Conservation (phyloP, 768 basidiomycete species). For the Naganishia kalamii region DNA sequence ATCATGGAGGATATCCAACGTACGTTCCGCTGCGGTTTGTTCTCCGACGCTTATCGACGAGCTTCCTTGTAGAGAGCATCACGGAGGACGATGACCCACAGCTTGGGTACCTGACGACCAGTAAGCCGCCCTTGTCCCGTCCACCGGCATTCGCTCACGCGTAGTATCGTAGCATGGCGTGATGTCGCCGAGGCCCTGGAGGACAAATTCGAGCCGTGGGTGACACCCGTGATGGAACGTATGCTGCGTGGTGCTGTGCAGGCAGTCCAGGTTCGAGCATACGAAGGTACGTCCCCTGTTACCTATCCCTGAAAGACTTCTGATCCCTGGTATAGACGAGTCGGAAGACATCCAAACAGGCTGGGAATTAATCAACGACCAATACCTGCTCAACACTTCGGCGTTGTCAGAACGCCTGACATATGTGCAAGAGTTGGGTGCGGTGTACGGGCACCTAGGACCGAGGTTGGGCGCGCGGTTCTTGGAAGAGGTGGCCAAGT, state of each 20-base stretch:
- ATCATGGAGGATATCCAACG: conserved; percentile 14
- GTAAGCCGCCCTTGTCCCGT: neutral
- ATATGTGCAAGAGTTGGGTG: neutral
- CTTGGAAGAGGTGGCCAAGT: conserved; percentile 1
- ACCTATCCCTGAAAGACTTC: neutral
- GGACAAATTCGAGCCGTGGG: conserved; percentile 14
- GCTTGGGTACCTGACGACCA: conserved; percentile 17
- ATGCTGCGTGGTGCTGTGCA: neutral
- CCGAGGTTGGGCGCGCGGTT: neutral
- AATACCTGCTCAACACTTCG: conserved; percentile 8
- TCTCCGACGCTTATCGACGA: neutral
- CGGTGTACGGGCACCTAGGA: neutral
- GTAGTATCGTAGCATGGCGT: conserved; percentile 7
- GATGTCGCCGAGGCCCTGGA: conserved; percentile 8
- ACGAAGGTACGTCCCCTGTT: neutral
- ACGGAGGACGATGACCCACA: conserved; percentile 24
- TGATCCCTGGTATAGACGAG: neutral
- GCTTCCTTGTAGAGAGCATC: neutral
- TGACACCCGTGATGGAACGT: conserved; percentile 15
- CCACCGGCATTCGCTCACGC: neutral
- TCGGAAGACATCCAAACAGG: neutral
- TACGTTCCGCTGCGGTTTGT: neutral
- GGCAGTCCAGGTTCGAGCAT: neutral
- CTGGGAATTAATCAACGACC: conserved; percentile 8
- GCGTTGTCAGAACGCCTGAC: conserved; percentile 9